Evolutionary conservation across 225 moss, liverwort and hornwort species (phyloP).

Genomic region (Thuidium tamariscinum): DNA sequence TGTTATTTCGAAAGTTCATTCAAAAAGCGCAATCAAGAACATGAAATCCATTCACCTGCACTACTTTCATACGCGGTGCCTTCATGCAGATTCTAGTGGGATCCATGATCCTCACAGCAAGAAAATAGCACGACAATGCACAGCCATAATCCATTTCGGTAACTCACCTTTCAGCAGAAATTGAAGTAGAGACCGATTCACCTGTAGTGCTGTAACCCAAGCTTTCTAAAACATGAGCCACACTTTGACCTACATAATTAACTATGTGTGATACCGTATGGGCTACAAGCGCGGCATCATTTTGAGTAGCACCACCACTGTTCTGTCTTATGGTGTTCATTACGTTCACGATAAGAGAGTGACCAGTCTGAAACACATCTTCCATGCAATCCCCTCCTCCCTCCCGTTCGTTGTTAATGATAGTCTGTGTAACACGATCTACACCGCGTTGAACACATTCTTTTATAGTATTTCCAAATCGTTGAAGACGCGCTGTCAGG

Average conservation of each 20-base stretch:
- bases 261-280: slow-evolving; percentile 59
- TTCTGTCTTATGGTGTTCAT: slow-evolving; percentile 79
- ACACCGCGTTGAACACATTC: slow-evolving; percentile 58
- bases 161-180: slow-evolving; percentile 39
- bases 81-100: not conserved
- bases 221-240: slow-evolving; percentile 61
- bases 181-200: slow-evolving; percentile 25
- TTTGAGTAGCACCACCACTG: slow-evolving; percentile 58
- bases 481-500: slow-evolving; percentile 62
- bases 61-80: not conserved
- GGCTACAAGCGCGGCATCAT: slow-evolving; percentile 74
- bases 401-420: slow-evolving; percentile 68
- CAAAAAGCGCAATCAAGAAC: not conserved
- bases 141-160: not conserved
- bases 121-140: not conserved
- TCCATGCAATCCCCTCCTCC: slow-evolving; percentile 58
- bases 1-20: slow-evolving; percentile 1
- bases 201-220: slow-evolving; percentile 38
- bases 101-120: not conserved
- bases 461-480: slow-evolving; percentile 54
- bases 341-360: slow-evolving; percentile 54
- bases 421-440: slow-evolving; percentile 45
- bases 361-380: slow-evolving; percentile 60
- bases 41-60: not conserved
- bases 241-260: slow-evolving; percentile 38